These are phyloP conservation scores for Fusarium hainanense DNA, from an alignment of 2,329 filamentous ascomycete genomes.

Conservation along the genomic window DNA sequence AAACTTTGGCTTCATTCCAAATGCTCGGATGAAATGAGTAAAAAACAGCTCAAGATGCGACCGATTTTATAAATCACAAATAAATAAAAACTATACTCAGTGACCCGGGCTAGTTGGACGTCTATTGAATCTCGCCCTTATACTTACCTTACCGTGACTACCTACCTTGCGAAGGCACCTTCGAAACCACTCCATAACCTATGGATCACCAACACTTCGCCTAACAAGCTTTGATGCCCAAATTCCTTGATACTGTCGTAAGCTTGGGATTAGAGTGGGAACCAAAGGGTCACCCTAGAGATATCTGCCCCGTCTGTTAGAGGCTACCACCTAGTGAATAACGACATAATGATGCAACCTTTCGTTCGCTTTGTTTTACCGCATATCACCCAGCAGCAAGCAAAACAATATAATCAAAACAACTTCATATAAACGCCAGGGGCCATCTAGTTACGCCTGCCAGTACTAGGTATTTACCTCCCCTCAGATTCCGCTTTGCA, in stretches of 20 bases:
- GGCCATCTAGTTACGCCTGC: conserved; percentile 1
- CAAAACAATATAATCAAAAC: not conserved
- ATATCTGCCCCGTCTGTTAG: conserved; percentile 7
- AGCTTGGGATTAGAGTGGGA: conserved; percentile 16
- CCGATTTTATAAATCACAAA: not conserved
- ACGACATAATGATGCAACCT: conserved; percentile 29
- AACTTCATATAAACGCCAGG: conserved; percentile 21
- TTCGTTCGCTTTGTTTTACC: not conserved
- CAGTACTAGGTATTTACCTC: not conserved
- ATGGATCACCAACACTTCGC: not conserved
- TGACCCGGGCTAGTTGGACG: not conserved
- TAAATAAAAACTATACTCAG: not conserved
- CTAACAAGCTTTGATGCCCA: conserved; percentile 3
- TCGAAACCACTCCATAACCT: not conserved
- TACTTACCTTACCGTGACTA: not conserved
- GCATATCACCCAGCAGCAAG: not conserved
- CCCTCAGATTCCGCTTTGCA: conserved; percentile 16
- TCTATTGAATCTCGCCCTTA: not conserved
- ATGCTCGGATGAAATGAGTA: too few species aligned
- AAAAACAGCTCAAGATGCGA: not conserved
- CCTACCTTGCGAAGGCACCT: not conserved
- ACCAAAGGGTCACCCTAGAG: not conserved
- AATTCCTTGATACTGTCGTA: conserved; percentile 8
- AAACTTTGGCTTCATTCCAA: not conserved
- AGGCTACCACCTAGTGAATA: not conserved